These are phyloP conservation scores for Selenicereus undatus DNA, from an alignment of 148 eudicot species.

Conservation along the genomic window DNA sequence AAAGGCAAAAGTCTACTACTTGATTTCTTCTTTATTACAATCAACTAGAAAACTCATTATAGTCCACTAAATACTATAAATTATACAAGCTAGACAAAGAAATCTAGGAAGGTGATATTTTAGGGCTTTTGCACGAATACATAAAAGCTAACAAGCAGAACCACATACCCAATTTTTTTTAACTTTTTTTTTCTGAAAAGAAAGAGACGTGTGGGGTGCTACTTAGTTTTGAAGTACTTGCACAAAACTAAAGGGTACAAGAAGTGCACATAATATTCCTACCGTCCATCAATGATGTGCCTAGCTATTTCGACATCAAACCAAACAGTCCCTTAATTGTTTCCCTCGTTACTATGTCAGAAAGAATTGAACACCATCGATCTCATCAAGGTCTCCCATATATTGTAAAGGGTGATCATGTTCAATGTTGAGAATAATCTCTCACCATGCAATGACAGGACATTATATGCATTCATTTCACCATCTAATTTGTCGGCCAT, in stretches of 20 bases:
- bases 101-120: conserved; percentile 25
- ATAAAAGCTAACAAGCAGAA: conserved; percentile 16
- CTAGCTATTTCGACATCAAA: conserved; percentile 9
- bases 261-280: conserved; percentile 18
- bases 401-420: conserved; percentile 19
- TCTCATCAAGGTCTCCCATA: conserved; percentile 24
- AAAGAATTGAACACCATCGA: conserved; percentile 4
- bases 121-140: conserved; percentile 11
- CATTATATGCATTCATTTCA: conserved; percentile 7
- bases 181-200: not conserved
- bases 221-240: conserved; percentile 15
- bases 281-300: conserved; percentile 9
- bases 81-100: conserved; percentile 22
- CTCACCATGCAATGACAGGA: not conserved
- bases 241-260: conserved; percentile 4
- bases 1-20: not conserved
- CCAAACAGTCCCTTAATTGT: conserved; percentile 5
- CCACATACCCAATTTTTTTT: not conserved
- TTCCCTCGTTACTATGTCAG: conserved; percentile 13
- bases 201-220: conserved; percentile 13
- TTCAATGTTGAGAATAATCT: conserved; percentile 22
- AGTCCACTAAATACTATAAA: conserved; percentile 11
- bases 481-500: conserved; percentile 17
- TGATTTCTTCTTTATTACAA: conserved; percentile 11
- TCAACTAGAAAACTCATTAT: conserved; percentile 7